Percentiles rank a stretch among this genome's conserved stretches.
phyloP scores from a whole-genome alignment of 495 filamentous ascomycete genomes.

The Apiosordaria backusii region DNA sequence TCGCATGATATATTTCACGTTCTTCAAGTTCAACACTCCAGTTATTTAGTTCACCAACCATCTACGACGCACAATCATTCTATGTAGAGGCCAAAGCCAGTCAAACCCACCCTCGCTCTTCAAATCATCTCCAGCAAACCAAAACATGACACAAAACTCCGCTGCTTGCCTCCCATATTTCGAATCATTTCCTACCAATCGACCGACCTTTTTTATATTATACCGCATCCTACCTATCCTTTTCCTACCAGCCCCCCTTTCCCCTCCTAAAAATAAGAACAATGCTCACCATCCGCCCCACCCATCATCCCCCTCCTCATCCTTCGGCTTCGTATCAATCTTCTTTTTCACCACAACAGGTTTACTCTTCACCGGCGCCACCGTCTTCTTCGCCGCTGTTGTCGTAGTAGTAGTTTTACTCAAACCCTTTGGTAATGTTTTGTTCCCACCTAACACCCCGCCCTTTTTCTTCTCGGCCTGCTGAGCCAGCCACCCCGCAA shows the following conservation, averaged over 20 bases:
- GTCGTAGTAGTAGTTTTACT: conserved; percentile 50
- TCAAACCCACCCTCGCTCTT: no score
- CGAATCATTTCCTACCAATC: no score
- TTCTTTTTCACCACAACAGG: conserved; percentile 43
- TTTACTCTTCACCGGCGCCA: conserved; percentile 25
- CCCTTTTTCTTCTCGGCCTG: conserved; percentile 68
- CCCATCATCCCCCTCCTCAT: conserved; percentile 54
- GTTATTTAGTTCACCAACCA: no score
- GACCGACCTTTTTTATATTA: no score
- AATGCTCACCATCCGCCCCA: conserved; percentile 63
- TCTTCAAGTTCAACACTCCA: no score
- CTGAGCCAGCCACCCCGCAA: conserved; percentile 87
- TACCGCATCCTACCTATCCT: not conserved
- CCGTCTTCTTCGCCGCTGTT: conserved; percentile 26
- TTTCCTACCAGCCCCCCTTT: not conserved
- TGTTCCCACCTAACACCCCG: conserved; percentile 37
- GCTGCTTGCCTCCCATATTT: no score
- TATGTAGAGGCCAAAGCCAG: no score
- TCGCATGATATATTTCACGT: no score
- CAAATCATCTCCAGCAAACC: no score
- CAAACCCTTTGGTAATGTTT: conserved; percentile 73
- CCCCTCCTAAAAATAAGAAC: not conserved
- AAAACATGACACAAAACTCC: no score
- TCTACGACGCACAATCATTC: no score
- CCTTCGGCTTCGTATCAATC: conserved; percentile 54